Evolutionary conservation across 1,139 yeast genomes (phyloP), one percentile per base, ranked within the genome.

Genomic region (Hyphopichia wangnamkhiaoensis): DNA sequence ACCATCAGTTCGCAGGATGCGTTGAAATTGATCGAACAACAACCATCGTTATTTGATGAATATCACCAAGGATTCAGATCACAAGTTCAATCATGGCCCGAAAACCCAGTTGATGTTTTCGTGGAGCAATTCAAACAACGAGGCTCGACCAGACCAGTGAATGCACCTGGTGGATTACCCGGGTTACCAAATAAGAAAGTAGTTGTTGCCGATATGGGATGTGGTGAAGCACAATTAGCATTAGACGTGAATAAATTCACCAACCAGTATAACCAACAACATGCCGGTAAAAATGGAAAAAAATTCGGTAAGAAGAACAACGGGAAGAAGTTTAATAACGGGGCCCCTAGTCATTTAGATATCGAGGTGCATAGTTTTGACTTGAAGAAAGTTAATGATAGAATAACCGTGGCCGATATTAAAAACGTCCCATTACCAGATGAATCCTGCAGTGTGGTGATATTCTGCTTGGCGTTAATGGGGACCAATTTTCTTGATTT

Each of bases 21-120:
- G 0, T 67, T 89, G 28, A 70, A 74, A 33, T 67, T 94, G 48
- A 80, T 94, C 37, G 66, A 78, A 44, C 80, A 84, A 17, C 95
- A 91, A 50, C 99, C 99, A 0, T 80, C 82, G 20, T 71, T 94
- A 48, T 93, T 91, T 61, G 95, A 89, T 48, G 98, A 91, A 56
- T 93, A 93, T 54, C 99, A 93, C 58, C 84, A 81, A 46, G 99
- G 99, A 0, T 93, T 94, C 72, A 75, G 95, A 52, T 84, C 90
- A 5, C 99, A 93, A 61, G 98, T 93, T 16, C 89, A 85, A 56
- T 75, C 90, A 25, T 93, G 99, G 99, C 98, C 99, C 1, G 96
- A 91, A 61, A 93, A 93, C 57, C 99, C 99, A 0, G 96, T 94
- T 13, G 84, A 90, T 60, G 84, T 85, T 1, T 87, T 90, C 64